Base-by-base conservation (phyloP, 345 rosid genomes). In the Ricinus communis region DNA sequence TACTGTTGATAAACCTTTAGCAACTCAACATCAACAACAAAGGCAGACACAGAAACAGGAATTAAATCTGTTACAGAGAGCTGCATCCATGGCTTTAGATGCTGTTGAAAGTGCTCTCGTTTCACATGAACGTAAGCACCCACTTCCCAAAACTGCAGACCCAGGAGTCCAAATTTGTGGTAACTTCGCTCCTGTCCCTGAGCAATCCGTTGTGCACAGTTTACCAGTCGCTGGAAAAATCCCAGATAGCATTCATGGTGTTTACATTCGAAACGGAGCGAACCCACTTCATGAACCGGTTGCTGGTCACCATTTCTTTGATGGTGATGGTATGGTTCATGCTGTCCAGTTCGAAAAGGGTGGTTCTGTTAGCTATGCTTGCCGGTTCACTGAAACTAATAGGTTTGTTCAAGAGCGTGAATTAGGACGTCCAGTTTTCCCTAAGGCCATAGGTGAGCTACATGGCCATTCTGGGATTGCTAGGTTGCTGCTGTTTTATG, bases 321-420 rank as follows among this genome's bases (percentile, higher is more conserved):
- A 90, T 56, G 97, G 97, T 4, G 96, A 92, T 61, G 96, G 97
- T 22, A 92, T 92, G 97, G 87, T 92, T 63, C 97, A 92, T 68
- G 87, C 93, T n/a, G 89, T 92, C 13, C 74, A 71, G 14, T 85
- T 92, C 55, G 65, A 84, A 0, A 36, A 30, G 15, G n/a, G 83
- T 25, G 92, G 90, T 27, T 78, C 91, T 0, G 90, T 84, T 24
- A 88, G 93, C 81, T 92, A 90, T 45, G 81, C 92, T 25, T 86
- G 97, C 77, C 87, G 97, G 66, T 87, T 90, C 80, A 92, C 96
- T 5, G 88, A 90, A 31, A 92, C 97, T 0, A 83, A 85, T 76
- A 86, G 96, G 9, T 65, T 90, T n/a, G 79, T 87, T 41, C 96
- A 92, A 60, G 97, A 92, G 49, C 81, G 86, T 40, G 65, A 76